Base-by-base conservation (phyloP, 345 rosid species). In the Psidium guajava region DNA sequence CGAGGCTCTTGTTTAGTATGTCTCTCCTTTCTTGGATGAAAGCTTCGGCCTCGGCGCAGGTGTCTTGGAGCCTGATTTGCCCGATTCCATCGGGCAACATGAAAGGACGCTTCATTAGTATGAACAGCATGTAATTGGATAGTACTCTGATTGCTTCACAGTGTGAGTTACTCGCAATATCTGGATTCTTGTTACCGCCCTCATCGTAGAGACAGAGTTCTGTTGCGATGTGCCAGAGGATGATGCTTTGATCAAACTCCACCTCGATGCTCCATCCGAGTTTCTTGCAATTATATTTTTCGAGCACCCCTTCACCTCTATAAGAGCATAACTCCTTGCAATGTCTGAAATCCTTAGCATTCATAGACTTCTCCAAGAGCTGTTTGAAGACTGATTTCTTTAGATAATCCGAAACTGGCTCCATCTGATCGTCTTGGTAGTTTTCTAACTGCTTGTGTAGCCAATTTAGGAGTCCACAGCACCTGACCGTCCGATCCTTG, bases 211-310 rank as follows among this genome's bases (percentile, higher is more conserved):
- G 82, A 75, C 86, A 87, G 57, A 90, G 84, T 6, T 75, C 42
- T 1, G 89, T 88, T 11, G 89, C 88, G 40, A 88, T 86, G 87
- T 90, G 92, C 89, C 90, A 87, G 25, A 90, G 74, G 44, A 88
- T 84, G 75, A 90, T 61, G 55, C 88, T 85, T 9, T 85, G 85
- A 44, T 85, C 85, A 6, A 89, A 87, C 83, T 87, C 87, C n/a
- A 27, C 58, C 13, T 82, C 56, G 21, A 52, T 28, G 74, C 89
- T 89, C 88, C 87, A 85, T 36, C 8, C 28, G 1, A 84, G 28
- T 3, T 24, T 13, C 2, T 56, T 9, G 47, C 53, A 49, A 8
- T 6, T 0, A 11, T 9, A 3, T 7, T 54, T n/a, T 20, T 51
- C 0, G 1, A 85, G 83, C 21, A 18, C 83, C 3, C 21, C 0